These are phyloP conservation scores for Leptographium procerum DNA, from an alignment of 2,329 filamentous ascomycete genomes.

Conservation along the genomic window DNA sequence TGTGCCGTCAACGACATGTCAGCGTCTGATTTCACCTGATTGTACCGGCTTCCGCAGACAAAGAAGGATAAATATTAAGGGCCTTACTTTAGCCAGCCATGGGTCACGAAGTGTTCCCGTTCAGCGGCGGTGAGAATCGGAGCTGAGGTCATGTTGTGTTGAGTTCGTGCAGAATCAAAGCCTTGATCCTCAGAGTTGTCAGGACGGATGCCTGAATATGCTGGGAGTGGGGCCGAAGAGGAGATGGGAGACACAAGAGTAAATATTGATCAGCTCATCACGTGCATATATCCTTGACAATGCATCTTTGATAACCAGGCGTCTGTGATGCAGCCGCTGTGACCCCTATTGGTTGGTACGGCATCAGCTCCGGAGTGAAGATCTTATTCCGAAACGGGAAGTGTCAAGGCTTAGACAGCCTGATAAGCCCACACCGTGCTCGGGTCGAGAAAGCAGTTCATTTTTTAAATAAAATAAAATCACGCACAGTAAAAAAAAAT, in stretches of 20 bases:
- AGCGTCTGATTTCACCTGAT: not conserved
- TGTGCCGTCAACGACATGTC: conserved; percentile 11
- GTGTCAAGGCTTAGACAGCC: not conserved
- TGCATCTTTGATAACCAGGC: not conserved
- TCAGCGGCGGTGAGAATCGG: conserved; percentile 24
- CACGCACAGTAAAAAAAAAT: not conserved
- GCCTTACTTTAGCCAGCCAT: conserved; percentile 27
- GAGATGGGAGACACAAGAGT: not conserved
- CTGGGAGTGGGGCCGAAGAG: not conserved
- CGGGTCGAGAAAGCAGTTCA: too few relatives aligned
- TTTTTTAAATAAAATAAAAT: too few relatives aligned
- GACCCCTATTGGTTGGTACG: not conserved
- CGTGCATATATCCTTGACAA: not conserved
- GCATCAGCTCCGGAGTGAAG: not conserved
- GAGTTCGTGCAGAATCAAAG: not conserved
- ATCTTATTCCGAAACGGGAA: not conserved
- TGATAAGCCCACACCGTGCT: too few relatives aligned
- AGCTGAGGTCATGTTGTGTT: not conserved
- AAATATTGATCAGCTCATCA: not conserved
- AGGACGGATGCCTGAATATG: not conserved
- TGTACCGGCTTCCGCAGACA: not conserved
- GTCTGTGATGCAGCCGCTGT: not conserved
- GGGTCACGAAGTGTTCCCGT: conserved; percentile 28
- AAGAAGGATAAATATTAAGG: not conserved
- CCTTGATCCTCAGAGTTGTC: not conserved